Conservation (phyloP, 495 filamentous ascomycete genomes). For the Peziza echinospora region DNA sequence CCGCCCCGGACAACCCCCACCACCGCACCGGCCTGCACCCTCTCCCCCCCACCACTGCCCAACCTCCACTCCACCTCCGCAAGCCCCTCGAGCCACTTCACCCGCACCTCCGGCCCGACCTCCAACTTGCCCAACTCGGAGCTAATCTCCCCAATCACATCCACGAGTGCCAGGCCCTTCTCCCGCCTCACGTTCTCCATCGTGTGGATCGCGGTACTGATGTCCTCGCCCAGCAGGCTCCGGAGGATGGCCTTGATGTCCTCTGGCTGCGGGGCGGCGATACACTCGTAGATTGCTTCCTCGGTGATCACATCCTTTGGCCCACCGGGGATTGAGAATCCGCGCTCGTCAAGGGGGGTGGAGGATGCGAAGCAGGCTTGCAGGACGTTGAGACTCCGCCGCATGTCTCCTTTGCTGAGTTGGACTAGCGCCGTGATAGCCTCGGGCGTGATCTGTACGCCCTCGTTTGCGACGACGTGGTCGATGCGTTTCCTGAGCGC, state of each 20-base stretch:
- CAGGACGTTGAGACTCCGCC: constrained; percentile 79
- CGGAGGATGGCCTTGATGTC: constrained; percentile 69
- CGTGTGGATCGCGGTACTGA: constrained; percentile 65
- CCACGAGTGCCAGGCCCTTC: constrained; percentile 80
- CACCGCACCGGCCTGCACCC: constrained; percentile 74
- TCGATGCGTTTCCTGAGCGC: constrained; percentile 74
- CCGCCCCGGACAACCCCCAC: constrained; percentile 78
- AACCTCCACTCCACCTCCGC: constrained; percentile 84
- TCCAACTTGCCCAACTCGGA: constrained; percentile 67
- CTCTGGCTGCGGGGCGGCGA: constrained; percentile 78
- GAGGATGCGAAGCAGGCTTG: constrained; percentile 79
- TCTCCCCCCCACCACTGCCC: constrained; percentile 72
- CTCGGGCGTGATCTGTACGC: constrained; percentile 57
- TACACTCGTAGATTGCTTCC: constrained; percentile 87
- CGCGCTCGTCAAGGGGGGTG: constrained; percentile 47
- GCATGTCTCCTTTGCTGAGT: constrained; percentile 89
- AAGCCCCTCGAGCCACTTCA: constrained; percentile 76
- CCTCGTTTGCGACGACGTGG: constrained; percentile 71
- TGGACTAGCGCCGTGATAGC: constrained; percentile 61
- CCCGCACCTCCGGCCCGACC: constrained; percentile 68
- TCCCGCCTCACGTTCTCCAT: constrained; percentile 66
- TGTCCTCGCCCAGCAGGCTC: constrained; percentile 66
- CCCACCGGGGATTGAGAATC: constrained; percentile 34
- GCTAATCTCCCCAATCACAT: constrained; percentile 66
- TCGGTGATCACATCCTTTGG: constrained; percentile 71